Base-by-base conservation (phyloP, 1,139 yeast genomes). In the Lodderomyces metapsilosis region DNA sequence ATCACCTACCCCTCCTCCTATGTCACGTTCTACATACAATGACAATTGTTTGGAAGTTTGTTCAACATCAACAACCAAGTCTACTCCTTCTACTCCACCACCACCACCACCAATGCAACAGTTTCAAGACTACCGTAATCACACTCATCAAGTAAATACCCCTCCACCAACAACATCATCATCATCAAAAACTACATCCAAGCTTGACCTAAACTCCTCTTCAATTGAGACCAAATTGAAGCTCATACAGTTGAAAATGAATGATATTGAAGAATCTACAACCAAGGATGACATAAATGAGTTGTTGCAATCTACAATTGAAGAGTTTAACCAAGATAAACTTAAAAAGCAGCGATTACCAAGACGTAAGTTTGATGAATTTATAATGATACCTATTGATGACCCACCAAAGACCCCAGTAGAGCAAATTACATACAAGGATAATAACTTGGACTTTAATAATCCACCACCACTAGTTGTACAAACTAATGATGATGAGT, bases 151-250 rank as follows among this genome's bases (percentile, higher is more conserved):
- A 28, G 32, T 28, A 4, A 13, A 18, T n/a, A 18, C 35, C 6
- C 35, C 23, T 4, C 35, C 35, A 32, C 35, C 32, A 13, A 28
- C 32, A 28, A 7, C 18, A 15, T 5, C 32, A n/a, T n/a, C n/a
- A n/a, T n/a, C n/a, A n/a, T n/a, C n/a, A n/a, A n/a, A n/a, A n/a
- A n/a, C n/a, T n/a, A n/a, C n/a, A n/a, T n/a, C n/a, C n/a, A n/a
- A n/a, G n/a, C n/a, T n/a, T n/a, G n/a, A n/a, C n/a, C n/a, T n/a
- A n/a, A n/a, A n/a, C 18, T 27, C 17, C 5, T 28, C 38, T 4
- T 27, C 34, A 7, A 27, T 36, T 20, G 38, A 36, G n/a, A 18
- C 34, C 18, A 36, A 36, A 10, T 25, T 36, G 16, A 36, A 28
- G 17, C 17, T 36, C 18, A 36, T 36, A 15, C 38, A 36, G 25